Base-by-base conservation (phyloP, 2,329 filamentous ascomycete genomes). In the Alternaria solani region DNA sequence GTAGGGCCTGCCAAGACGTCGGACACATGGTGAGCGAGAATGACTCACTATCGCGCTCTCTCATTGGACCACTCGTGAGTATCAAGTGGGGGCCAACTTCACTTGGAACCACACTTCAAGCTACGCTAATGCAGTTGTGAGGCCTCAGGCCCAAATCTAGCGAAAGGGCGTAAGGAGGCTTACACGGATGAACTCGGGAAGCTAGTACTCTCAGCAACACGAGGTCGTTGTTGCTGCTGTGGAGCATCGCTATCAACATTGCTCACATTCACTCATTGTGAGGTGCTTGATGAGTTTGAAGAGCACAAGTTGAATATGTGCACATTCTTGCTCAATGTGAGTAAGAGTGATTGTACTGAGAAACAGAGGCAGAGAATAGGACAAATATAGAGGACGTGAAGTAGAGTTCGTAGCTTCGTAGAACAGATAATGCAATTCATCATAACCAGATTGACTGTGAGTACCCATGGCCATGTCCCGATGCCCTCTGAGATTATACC, bases 401-500 rank as follows among this genome's bases (percentile, higher is more conserved):
- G 18, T 43, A 59, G 26, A 30, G n/a, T 49, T 18, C 23, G 30
- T 57, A 59, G 48, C 28, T 49, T 39, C 14, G 32, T 44, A 64
- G 39, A 63, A 46, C 36, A 38, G 41, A 44, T 30, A 41, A 48
- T 57, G 53, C 34, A 36, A 42, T 56, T 16, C 36, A 59, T 57
- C 34, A 59, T 57, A 49, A 47, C 25, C 23, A 55, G 39, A 56
- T 43, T 47, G 43, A 20, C 16, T 52, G 66, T 69, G 57, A 69
- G 66, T 65, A 26, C 36, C 36, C 14, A 49, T 36, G 4, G 11
- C 42, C 39, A 49, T 8, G 14, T 39, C 20, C 57, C 47, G 20
- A 32, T 14, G 30, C 14, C 54, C 58, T 63, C 66, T 56, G 42
- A 67, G 67, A 74, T 70, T 68, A 67, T 68, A 70, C 61, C 51